A percentile compares a stretch with the other conserved stretches of the same genome.
phyloP scores from a whole-genome alignment of 2,329 filamentous ascomycete genomes.

The Pseudogymnoascus sp. region DNA sequence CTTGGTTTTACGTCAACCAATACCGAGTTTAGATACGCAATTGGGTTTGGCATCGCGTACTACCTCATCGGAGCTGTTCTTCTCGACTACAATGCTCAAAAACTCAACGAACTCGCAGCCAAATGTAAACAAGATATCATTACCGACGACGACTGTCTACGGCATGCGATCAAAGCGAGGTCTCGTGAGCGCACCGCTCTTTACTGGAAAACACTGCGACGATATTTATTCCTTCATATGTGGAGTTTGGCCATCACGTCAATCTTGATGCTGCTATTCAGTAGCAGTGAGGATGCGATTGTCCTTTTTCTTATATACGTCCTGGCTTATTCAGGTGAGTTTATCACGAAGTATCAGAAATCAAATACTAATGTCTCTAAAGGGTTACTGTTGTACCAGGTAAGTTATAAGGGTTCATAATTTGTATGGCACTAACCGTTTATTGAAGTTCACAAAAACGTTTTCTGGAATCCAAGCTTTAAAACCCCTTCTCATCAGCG shows the following conservation, averaged over 20 bases:
- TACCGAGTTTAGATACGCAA: constrained; percentile 36
- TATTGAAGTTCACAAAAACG: constrained; percentile 38
- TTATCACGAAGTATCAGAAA: no score
- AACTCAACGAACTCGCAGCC: constrained; percentile 32
- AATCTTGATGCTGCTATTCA: constrained; percentile 47
- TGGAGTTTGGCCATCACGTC: constrained; percentile 27
- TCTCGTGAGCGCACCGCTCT: constrained; percentile 28
- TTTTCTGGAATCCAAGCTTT: constrained; percentile 43
- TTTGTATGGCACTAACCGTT: no score
- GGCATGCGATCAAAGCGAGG: constrained; percentile 38
- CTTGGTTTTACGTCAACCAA: constrained; percentile 26
- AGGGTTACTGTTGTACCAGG: constrained; percentile 41
- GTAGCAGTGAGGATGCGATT: constrained; percentile 34
- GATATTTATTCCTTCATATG: constrained; percentile 39
- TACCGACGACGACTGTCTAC: constrained; percentile 36
- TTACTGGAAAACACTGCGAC: constrained; percentile 28
- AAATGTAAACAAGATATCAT: constrained; percentile 37
- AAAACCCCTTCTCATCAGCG: constrained; percentile 40
- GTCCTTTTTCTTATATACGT: constrained; percentile 39
- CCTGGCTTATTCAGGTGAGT: constrained; percentile 32
- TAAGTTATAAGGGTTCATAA: no score
- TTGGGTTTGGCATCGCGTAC: constrained; percentile 36
- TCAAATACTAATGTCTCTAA: no score
- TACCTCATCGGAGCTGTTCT: constrained; percentile 34
- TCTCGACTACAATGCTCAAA: constrained; percentile 31